Evolutionary conservation across 208 protist species (phyloP).

Genomic region (Willaertia magna): DNA sequence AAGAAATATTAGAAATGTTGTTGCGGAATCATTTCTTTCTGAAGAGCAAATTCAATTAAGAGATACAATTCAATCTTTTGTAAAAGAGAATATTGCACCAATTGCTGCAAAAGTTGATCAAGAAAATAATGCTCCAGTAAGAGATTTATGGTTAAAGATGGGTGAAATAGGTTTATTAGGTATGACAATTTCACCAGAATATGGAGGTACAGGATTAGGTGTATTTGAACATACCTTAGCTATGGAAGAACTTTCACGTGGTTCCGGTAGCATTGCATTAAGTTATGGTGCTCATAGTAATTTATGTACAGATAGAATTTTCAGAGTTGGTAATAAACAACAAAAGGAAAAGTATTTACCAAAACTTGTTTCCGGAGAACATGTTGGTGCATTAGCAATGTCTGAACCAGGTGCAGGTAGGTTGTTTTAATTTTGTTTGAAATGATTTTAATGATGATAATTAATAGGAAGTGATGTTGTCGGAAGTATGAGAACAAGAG

Average conservation of each 20-base stretch:
- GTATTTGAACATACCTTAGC: conserved; percentile 51
- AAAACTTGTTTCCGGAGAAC: conserved; percentile 78
- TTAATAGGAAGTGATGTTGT: conserved; percentile 80
- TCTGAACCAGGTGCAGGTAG: conserved; percentile 62
- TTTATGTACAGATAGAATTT: conserved; percentile 64
- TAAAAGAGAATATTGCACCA: neutral
- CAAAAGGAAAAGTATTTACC: conserved; percentile 74
- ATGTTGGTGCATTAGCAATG: conserved; percentile 89
- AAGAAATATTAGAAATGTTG: neutral
- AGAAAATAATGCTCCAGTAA: conserved; percentile 6
- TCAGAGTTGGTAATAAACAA: conserved; percentile 55
- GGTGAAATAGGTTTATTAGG: conserved; percentile 84
- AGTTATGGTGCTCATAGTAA: conserved; percentile 60
- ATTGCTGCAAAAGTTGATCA: neutral
- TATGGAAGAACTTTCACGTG: conserved; percentile 52
- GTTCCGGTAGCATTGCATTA: conserved; percentile 50
- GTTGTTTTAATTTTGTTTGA: too few relatives aligned
- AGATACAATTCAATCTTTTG: neutral
- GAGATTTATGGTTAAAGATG: conserved; percentile 71
- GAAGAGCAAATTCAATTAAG: neutral
- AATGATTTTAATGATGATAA: neutral
- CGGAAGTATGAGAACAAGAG: conserved; percentile 76
- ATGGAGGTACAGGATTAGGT: conserved; percentile 72
- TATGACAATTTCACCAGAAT: conserved; percentile 70
- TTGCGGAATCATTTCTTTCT: neutral